Base-by-base conservation (phyloP, 2,329 filamentous ascomycete genomes). In the Apiospora arundinis region DNA sequence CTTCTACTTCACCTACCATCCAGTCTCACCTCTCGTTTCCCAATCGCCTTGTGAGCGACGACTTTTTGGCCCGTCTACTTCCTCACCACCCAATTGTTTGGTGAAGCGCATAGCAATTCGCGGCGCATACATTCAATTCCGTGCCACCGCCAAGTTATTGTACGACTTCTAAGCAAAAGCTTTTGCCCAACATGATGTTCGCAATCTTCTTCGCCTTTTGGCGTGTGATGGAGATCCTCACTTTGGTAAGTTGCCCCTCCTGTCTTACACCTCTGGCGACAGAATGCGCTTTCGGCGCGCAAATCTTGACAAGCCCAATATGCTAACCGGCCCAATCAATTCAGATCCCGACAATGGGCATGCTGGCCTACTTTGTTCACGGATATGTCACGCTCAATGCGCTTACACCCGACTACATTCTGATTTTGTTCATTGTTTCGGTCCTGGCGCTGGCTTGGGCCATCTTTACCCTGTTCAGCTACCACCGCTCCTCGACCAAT, bases 381-480 rank as follows among this genome's bases (percentile, higher is more conserved):
- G 85, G 85, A 75, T 92, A 89, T 81, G 85, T 87, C 76, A 78
- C 82, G 69, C 77, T 80, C 76, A 91, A 92, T 81, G 78, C 84
- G 72, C 83, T 92, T 69, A 90, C 90, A 0, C 91, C 90, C 32
- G 83, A 85, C 80, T 89, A 88, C 79, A 87, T 92, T 79, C 87
- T 92, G 72, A 83, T 92, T 75, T 85, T 92, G 75, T 92, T 92
- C 86, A 91, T 92, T 83, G 88, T 91, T 73, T 88, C 88, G 32
- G 87, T 91, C 23, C 85, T 92, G 70, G 91, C 84, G 45, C 84
- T 88, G 70, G 89, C 88, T 72, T 92, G 91, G 91, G 83, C 88
- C 73, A 81, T 92, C 81, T 87, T 87, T 79, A 92, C 90, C 9
- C 85, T 92, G 73, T 91, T 92, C 85, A 86, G 83, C 80, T 92